phyloP scores from a whole-genome alignment of 805 yeast species.

The Zygoascus biomembranicola region DNA sequence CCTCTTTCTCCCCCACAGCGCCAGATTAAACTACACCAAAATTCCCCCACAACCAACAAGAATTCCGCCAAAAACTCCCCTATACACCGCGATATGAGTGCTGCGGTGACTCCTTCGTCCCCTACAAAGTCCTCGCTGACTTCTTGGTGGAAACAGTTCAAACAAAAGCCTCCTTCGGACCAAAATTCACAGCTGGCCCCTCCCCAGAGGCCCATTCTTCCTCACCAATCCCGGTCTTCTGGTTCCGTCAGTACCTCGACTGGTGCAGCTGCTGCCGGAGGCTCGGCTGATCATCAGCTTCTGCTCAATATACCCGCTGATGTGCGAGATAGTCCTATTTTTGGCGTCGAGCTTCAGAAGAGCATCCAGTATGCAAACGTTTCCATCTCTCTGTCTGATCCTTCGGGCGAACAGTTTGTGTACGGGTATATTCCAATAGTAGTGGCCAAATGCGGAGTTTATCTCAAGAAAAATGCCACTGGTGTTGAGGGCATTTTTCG shows the following conservation, averaged over 20 bases:
- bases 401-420: constrained; percentile 50
- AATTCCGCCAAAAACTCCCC: too few species aligned
- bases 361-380: constrained; percentile 75
- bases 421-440: constrained; percentile 89
- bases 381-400: constrained; percentile 54
- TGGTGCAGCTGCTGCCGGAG: constrained; percentile 1
- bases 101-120: constrained; percentile 16
- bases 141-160: constrained; percentile 38
- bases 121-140: constrained; percentile 30
- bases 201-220: background rate
- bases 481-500: constrained; percentile 87
- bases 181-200: background rate
- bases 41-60: too few species aligned
- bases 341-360: constrained; percentile 70
- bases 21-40: too few species aligned
- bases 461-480: constrained; percentile 59
- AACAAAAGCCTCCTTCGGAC: constrained; percentile 12
- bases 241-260: constrained; percentile 2
- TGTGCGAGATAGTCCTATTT: constrained; percentile 36
- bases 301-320: constrained; percentile 5
- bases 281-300: background rate
- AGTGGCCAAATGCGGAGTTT: constrained; percentile 93
- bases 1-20: too few species aligned
- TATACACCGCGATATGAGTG: background rate
- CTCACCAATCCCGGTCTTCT: constrained; percentile 1